Percentiles rank a stretch among this genome's conserved stretches.
phyloP scores from a whole-genome alignment of 192 early-diverging fungal genomes.

The Pilaira anomala region DNA sequence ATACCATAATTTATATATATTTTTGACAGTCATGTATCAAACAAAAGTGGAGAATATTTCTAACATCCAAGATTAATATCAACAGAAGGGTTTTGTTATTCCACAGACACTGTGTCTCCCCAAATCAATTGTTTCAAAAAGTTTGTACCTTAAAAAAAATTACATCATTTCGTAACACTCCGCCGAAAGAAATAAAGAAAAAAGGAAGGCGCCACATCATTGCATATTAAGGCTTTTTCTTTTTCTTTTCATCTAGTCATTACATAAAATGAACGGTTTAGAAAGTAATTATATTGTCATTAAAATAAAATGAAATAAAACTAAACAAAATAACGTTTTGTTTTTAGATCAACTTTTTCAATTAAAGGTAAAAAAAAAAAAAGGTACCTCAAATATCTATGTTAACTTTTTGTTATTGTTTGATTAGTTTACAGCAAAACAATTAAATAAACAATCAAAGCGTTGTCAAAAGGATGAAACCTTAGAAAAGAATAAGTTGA shows the following conservation, averaged over 20 bases:
- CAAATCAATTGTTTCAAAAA: too few relatives aligned
- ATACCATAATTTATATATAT: too few relatives aligned
- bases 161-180: too few relatives aligned
- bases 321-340: not conserved
- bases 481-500: constrained; percentile 78
- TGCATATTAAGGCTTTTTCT: constrained; percentile 10
- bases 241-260: not conserved
- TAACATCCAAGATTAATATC: too few relatives aligned
- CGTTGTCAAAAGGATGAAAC: constrained; percentile 82
- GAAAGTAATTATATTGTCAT: constrained; percentile 16
- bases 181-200: too few relatives aligned
- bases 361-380: constrained; percentile 21
- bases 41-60: too few relatives aligned
- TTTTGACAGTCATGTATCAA: too few relatives aligned
- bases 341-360: constrained; percentile 34
- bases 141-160: too few relatives aligned
- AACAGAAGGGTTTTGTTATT: too few relatives aligned
- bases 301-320: not conserved
- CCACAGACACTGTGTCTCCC: too few relatives aligned
- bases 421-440: constrained; percentile 86
- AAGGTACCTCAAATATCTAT: not conserved
- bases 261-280: constrained; percentile 19
- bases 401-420: not conserved
- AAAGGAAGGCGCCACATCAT: too few relatives aligned
- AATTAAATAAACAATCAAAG: constrained; percentile 80